Evolutionary conservation across 306 rosid species (phyloP).

Genomic region (Trifolium dubium): DNA sequence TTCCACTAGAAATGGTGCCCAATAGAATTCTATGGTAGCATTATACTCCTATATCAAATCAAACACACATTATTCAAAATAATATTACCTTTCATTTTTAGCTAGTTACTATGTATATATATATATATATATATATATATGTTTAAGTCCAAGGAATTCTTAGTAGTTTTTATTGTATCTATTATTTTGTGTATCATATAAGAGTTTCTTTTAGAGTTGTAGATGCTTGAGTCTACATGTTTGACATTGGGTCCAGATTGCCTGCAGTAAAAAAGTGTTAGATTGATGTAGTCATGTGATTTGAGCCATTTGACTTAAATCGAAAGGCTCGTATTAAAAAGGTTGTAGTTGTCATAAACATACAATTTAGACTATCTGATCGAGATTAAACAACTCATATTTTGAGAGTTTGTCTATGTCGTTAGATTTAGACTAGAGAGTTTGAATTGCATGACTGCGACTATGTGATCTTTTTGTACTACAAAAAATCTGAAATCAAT

Average conservation of each 20-base stretch:
- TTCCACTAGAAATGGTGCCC: slow-evolving; percentile 96
- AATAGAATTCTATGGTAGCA: slow-evolving; percentile 85
- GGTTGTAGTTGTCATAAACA: neutral
- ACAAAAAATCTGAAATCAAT: neutral
- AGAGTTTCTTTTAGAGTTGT: neutral
- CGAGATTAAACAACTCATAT: neutral
- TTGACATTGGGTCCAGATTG: neutral
- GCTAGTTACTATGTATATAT: too few relatives aligned
- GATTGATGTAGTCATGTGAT: too few relatives aligned
- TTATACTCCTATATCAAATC: slow-evolving; percentile 62
- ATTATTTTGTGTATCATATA: neutral
- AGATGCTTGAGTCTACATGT: slow-evolving; percentile 16
- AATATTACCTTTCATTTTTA: slow-evolving; percentile 15
- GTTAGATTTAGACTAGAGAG: too few relatives aligned
- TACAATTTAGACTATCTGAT: neutral
- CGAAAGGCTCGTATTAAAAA: neutral
- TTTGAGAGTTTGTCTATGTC: rapidly evolving
- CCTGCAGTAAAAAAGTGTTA: neutral
- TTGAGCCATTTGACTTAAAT: neutral
- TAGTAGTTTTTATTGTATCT: neutral
- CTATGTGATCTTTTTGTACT: neutral
- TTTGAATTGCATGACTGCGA: neutral
- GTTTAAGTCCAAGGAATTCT: neutral
- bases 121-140: too few relatives aligned
- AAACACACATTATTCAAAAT: neutral